A percentile compares a stretch with the other conserved stretches of the same genome.
phyloP scores from a whole-genome alignment of 1,139 yeast genomes.

The Saccharomycopsis crataegensis region DNA sequence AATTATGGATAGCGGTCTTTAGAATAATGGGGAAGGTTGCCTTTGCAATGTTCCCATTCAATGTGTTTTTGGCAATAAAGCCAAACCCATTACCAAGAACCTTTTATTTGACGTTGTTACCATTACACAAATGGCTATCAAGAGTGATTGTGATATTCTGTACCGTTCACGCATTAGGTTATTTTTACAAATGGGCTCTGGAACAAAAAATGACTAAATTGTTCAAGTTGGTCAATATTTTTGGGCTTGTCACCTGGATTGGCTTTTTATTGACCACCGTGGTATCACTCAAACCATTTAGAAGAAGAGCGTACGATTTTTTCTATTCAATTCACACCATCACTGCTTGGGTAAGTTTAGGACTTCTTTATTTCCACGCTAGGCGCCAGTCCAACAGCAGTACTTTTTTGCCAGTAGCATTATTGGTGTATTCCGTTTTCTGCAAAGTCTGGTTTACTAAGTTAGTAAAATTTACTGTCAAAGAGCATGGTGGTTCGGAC shows the following conservation, averaged over 20 bases:
- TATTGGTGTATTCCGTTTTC: slow-evolving; percentile 40
- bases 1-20: background rate
- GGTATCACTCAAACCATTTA: slow-evolving; percentile 49
- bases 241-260: slow-evolving; percentile 51
- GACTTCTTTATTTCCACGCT: slow-evolving; percentile 62
- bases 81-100: slow-evolving; percentile 53
- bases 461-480: slow-evolving; percentile 26
- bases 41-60: slow-evolving; percentile 58
- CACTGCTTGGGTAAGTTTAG: slow-evolving; percentile 56
- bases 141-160: slow-evolving; percentile 50
- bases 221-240: slow-evolving; percentile 41
- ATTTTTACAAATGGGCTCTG: slow-evolving; percentile 38
- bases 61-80: slow-evolving; percentile 51
- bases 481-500: slow-evolving; percentile 12
- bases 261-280: slow-evolving; percentile 39
- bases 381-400: slow-evolving; percentile 60
- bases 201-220: slow-evolving; percentile 33
- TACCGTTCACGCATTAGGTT: slow-evolving; percentile 53
- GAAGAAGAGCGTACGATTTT: slow-evolving; percentile 45
- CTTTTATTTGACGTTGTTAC: slow-evolving; percentile 48
- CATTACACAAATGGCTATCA: slow-evolving; percentile 76
- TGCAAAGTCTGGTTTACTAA: slow-evolving; percentile 25
- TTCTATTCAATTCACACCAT: slow-evolving; percentile 67
- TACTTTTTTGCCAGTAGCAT: slow-evolving; percentile 38
- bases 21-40: slow-evolving; percentile 40